Percentiles rank a stretch among this genome's conserved stretches.
Conservation (phyloP, 2,329 filamentous ascomycete species). For the Monilinia polystroma region DNA sequence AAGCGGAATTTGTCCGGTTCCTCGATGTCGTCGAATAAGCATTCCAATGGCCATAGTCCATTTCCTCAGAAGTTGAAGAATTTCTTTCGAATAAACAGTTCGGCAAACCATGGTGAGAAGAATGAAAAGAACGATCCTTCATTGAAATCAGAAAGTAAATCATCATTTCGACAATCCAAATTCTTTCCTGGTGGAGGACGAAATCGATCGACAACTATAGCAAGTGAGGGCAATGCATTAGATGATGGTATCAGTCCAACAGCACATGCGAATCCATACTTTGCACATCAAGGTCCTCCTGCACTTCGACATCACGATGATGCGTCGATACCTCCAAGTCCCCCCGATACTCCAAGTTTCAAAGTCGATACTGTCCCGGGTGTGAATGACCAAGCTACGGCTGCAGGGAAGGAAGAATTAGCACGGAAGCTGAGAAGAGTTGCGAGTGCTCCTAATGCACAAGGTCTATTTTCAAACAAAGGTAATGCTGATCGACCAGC, state of each 20-base stretch:
- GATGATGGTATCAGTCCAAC: slow-evolving; percentile 90
- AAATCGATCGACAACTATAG: slow-evolving; percentile 84
- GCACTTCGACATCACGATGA: slow-evolving; percentile 93
- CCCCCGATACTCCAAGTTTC: slow-evolving; percentile 82
- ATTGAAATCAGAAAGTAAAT: slow-evolving; percentile 41
- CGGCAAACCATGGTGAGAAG: slow-evolving; percentile 42
- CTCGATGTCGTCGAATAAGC: slow-evolving; percentile 50
- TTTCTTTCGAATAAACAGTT: slow-evolving; percentile 67
- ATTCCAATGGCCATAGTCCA: slow-evolving; percentile 53
- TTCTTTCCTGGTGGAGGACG: slow-evolving; percentile 87
- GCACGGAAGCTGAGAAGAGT: slow-evolving; percentile 90
- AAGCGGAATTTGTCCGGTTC: slow-evolving; percentile 39
- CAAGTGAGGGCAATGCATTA: slow-evolving; percentile 86
- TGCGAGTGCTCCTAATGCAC: slow-evolving; percentile 93
- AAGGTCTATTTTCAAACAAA: slow-evolving; percentile 75
- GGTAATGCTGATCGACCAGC: slow-evolving; percentile 66
- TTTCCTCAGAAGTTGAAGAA: slow-evolving; percentile 69
- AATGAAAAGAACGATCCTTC: slow-evolving; percentile 43
- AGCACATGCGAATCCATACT: slow-evolving; percentile 94
- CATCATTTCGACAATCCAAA: slow-evolving; percentile 75
- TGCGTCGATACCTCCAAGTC: slow-evolving; percentile 86
- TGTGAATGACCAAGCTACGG: slow-evolving; percentile 63
- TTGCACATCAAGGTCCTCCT: slow-evolving; percentile 91
- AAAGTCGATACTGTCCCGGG: slow-evolving; percentile 69
- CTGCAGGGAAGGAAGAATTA: slow-evolving; percentile 85